These are phyloP conservation scores for Magnolia sinica DNA, from an alignment of 164 flowering plant genomes.

Conservation along the genomic window DNA sequence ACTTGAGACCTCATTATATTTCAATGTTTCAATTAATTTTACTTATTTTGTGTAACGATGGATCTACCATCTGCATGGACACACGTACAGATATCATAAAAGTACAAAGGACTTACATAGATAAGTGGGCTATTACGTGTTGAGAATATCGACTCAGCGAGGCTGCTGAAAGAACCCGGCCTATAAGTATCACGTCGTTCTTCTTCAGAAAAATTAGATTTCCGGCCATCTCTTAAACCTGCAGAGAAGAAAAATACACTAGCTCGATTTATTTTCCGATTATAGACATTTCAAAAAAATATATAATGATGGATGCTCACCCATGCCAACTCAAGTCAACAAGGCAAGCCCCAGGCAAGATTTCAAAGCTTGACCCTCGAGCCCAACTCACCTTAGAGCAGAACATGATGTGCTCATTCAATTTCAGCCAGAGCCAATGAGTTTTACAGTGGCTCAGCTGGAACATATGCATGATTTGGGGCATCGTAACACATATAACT, in stretches of 20 bases:
- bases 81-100: too few species aligned
- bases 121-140: conserved; percentile 25
- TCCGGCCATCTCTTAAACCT: conserved; percentile 30
- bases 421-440: too few species aligned
- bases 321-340: neutral
- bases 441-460: too few species aligned
- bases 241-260: conserved; percentile 5
- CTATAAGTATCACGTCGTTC: conserved; percentile 39
- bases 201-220: conserved; percentile 14
- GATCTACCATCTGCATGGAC: neutral
- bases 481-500: too few species aligned
- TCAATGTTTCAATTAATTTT: too few species aligned
- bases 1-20: too few species aligned
- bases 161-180: conserved; percentile 27
- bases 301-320: neutral
- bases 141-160: conserved; percentile 22
- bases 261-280: conserved; percentile 1
- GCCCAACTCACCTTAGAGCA: too few species aligned
- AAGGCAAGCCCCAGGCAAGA: too few species aligned
- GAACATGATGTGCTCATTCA: too few species aligned
- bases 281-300: neutral
- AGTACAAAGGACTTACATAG: conserved; percentile 29
- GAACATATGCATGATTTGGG: too few species aligned
- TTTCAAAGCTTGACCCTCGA: too few species aligned
- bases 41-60: too few species aligned